These are phyloP conservation scores for Penicillium janthinellum DNA, from an alignment of 2,329 filamentous ascomycete species.

Conservation along the genomic window DNA sequence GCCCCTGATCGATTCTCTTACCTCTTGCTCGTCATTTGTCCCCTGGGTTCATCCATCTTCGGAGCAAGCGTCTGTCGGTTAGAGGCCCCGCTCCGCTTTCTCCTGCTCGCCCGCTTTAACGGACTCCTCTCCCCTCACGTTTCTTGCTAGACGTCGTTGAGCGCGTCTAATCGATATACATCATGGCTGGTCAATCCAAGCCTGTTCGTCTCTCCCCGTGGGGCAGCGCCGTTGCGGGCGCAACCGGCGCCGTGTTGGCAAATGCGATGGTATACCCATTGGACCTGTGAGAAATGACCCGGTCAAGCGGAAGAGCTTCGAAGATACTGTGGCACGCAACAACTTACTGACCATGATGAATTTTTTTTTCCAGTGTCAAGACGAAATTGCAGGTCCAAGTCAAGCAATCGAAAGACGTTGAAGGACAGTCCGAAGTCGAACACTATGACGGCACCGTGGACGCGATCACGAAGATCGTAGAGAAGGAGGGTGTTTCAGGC, in stretches of 20 bases:
- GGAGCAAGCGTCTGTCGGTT: constrained; percentile 14
- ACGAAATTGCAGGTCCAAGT: constrained; percentile 95
- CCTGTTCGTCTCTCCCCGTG: constrained; percentile 77
- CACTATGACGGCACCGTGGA: constrained; percentile 89
- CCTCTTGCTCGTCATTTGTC: constrained; percentile 5
- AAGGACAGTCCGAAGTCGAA: constrained; percentile 53
- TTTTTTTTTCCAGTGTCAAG: constrained; percentile 70
- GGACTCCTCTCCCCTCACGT: constrained; percentile 8
- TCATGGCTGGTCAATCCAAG: constrained; percentile 64
- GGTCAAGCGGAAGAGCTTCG: background rate
- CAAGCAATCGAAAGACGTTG: constrained; percentile 58
- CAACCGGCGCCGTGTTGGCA: constrained; percentile 88
- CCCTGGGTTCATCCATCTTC: constrained; percentile 11
- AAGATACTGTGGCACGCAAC: background rate
- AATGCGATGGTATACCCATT: constrained; percentile 95
- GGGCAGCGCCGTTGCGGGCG: constrained; percentile 89
- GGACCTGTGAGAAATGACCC: constrained; percentile 72
- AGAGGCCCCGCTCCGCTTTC: constrained; percentile 26
- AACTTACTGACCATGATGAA: constrained; percentile 19
- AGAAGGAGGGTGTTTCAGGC: constrained; percentile 76
- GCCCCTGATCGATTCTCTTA: constrained; percentile 1
- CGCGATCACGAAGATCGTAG: constrained; percentile 80
- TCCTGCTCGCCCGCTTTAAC: constrained; percentile 19
- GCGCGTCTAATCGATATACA: constrained; percentile 5
- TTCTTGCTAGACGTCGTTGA: constrained; percentile 6